Base-by-base conservation (phyloP, 345 rosid genomes). In the Carallia pectinifolia region DNA sequence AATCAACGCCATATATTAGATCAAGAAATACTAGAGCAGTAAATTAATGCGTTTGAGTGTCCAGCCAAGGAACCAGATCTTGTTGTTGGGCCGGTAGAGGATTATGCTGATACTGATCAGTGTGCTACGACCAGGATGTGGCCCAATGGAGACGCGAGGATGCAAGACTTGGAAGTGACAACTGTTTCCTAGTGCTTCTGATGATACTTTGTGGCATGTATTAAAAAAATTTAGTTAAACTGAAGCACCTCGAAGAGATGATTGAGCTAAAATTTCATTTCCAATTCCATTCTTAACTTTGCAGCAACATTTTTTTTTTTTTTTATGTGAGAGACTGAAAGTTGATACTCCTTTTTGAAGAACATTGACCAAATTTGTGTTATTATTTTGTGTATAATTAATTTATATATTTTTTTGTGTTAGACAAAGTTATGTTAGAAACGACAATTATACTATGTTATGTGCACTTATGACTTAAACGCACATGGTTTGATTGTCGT, bases 121-220 rank as follows among this genome's bases (percentile, higher is more conserved):
- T 85, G 71, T 50, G 83, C 67, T 27, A 76, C 76, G 87, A 76
- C 4, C 81, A 87, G 74, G 97, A 76, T 37, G 86, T 70, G 61
- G 90, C 96, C 95, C 97, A 23, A 91, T 88, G 97, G 98, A 94
- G 29, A 86, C 83, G 48, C 91, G 83, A 89, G 75, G 69, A 69
- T 73, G 73, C 60, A 54, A 72, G 76, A 70, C 27, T 50, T 31
- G 61, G 3, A 29, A 53, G 29, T 12, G 15, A 23, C 23, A 23
- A 23, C 44, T 37, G 61, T 70, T 58, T 52, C 69, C 50, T 53
- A 13, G 61, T 70, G 58, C 56, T 53, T 67, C 53, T 70, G 74
- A 68, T 31, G 72, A 71, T 73, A 64, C 63, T 68, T 44, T 53
- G 68, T 61, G 34, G 38, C 62, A 19, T 73, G 62, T 67, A 77